Conservation (phyloP, 2,329 filamentous ascomycete species). For the Colletotrichum coccodes region DNA sequence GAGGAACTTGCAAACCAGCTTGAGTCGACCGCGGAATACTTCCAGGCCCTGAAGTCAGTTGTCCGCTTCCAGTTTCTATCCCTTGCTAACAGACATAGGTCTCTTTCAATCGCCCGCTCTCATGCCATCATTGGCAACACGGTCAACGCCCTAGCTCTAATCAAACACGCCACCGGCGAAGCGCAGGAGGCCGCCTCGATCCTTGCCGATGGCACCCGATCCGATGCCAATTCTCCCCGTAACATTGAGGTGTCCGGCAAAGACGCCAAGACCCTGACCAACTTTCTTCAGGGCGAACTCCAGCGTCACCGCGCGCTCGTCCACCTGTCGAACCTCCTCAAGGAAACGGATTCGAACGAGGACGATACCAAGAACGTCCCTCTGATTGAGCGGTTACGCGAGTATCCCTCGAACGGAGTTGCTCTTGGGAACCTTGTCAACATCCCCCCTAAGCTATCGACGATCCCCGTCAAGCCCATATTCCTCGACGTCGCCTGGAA, state of each 20-base stretch:
- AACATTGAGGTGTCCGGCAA: constrained; percentile 74
- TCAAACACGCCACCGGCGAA: constrained; percentile 76
- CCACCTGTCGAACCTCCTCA: constrained; percentile 76
- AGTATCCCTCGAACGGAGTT: constrained; percentile 77
- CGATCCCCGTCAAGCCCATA: constrained; percentile 91
- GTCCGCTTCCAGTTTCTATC: not conserved
- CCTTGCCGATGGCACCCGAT: constrained; percentile 42
- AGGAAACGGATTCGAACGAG: constrained; percentile 52
- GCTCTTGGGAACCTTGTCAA: constrained; percentile 85
- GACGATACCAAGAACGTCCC: constrained; percentile 61
- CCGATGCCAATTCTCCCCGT: constrained; percentile 58
- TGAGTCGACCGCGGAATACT: constrained; percentile 83
- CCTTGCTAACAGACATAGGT: constrained; percentile 59
- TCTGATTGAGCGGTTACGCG: constrained; percentile 78
- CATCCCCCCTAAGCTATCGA: constrained; percentile 85
- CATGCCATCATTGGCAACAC: constrained; percentile 79
- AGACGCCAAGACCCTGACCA: constrained; percentile 68
- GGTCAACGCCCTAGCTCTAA: constrained; percentile 86
- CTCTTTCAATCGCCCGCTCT: constrained; percentile 85
- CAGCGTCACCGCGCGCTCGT: constrained; percentile 87
- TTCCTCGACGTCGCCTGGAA: constrained; percentile 99
- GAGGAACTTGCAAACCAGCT: constrained; percentile 79
- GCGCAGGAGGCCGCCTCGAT: constrained; percentile 60
- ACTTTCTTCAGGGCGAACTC: constrained; percentile 75
- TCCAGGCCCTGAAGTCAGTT: constrained; percentile 84